Percentiles rank a stretch among this genome's conserved stretches.
Evolutionary conservation across 129 eudicot species (phyloP).

Genomic region (Flaveria brownii): DNA sequence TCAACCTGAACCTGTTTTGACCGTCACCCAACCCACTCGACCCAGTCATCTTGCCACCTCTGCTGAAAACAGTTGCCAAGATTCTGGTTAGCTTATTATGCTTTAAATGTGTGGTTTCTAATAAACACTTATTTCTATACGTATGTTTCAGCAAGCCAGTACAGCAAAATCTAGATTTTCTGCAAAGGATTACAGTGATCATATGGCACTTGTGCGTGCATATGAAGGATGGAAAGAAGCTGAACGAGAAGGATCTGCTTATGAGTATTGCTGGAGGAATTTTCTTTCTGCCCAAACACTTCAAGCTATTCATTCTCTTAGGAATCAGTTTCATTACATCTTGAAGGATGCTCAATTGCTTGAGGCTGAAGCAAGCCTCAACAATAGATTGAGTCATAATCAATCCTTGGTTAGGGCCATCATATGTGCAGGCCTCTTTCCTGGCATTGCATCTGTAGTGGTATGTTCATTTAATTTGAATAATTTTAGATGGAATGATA

Average conservation of each 20-base stretch:
- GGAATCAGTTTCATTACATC: constrained; percentile 83
- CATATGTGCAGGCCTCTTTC: constrained; percentile 94
- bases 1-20: background rate
- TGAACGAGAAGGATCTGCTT: constrained; percentile 93
- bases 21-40: background rate
- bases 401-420: constrained; percentile 95
- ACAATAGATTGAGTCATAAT: constrained; percentile 84
- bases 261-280: constrained; percentile 98
- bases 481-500: background rate
- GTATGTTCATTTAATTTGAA: constrained; percentile 43
- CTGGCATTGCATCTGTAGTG: constrained; percentile 96
- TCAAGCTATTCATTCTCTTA: constrained; percentile 95
- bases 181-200: constrained; percentile 97
- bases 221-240: constrained; percentile 99
- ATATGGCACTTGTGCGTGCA: constrained; percentile 99
- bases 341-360: constrained; percentile 83
- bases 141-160: constrained; percentile 76
- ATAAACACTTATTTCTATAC: constrained; percentile 16
- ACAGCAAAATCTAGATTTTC: constrained; percentile 95
- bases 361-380: constrained; percentile 62
- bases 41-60: background rate
- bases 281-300: constrained; percentile 96
- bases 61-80: constrained; percentile 14
- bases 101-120: constrained; percentile 12
- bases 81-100: constrained; percentile 15